phyloP scores from a whole-genome alignment of 2,329 filamentous ascomycete genomes.

The Graphilbum fragrans region DNA sequence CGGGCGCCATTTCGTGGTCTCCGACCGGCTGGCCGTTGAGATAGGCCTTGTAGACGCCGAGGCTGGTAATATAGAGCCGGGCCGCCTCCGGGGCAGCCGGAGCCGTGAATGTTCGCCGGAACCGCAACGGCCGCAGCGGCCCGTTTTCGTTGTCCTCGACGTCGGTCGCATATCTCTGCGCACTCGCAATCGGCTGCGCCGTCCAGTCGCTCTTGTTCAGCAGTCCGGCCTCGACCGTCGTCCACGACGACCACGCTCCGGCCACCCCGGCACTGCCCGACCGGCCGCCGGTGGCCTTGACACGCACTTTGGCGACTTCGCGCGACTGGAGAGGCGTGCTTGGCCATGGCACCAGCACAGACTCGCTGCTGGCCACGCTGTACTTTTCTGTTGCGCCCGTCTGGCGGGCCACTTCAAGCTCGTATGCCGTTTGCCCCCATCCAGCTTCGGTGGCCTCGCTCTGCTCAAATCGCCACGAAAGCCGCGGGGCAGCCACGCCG shows the following conservation, averaged over 20 bases:
- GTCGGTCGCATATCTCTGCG: background rate
- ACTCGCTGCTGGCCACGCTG: constrained; percentile 8
- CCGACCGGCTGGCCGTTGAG: constrained; percentile 21
- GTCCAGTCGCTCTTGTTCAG: constrained; percentile 7
- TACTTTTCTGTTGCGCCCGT: background rate
- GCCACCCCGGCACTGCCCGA: background rate
- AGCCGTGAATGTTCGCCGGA: constrained; percentile 6
- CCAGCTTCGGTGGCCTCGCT: background rate
- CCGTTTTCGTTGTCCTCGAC: constrained; percentile 4
- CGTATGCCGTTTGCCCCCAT: constrained; percentile 11
- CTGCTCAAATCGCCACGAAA: constrained; percentile 12
- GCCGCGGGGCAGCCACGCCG: constrained; percentile 6
- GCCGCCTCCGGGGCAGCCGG: constrained; percentile 7
- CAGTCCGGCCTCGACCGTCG: constrained; percentile 8
- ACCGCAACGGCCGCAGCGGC: constrained; percentile 10
- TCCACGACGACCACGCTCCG: constrained; percentile 9
- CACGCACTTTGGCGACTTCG: constrained; percentile 8
- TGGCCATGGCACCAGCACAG: constrained; percentile 24
- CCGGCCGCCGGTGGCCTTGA: constrained; percentile 3
- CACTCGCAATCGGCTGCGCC: constrained; percentile 2
- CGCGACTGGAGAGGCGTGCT: constrained; percentile 6
- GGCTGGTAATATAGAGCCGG: constrained; percentile 21
- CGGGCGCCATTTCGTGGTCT: constrained; percentile 22
- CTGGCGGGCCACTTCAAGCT: constrained; percentile 6
- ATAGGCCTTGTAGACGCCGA: constrained; percentile 21